Conservation (phyloP, 108 stramenopile genomes). For the Epipyxis sp. region DNA sequence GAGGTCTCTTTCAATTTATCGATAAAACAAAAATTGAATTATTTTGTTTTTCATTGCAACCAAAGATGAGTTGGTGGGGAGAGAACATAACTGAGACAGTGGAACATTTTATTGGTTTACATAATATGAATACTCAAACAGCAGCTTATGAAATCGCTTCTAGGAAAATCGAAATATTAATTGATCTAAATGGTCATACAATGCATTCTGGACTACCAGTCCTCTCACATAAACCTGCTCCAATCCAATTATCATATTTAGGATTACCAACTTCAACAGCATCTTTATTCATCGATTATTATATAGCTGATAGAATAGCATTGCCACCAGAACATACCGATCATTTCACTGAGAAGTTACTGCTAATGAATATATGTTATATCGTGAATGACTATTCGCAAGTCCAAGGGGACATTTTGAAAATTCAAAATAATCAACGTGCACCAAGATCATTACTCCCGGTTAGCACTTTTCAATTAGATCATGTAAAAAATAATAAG, state of each 20-base stretch:
- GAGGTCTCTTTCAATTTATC: neutral
- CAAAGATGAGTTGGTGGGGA: conserved; percentile 23
- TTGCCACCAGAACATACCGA: neutral
- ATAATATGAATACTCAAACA: conserved; percentile 1
- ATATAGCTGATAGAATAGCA: conserved; percentile 10
- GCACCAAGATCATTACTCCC: neutral
- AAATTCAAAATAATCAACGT: neutral
- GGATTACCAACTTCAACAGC: conserved; percentile 21
- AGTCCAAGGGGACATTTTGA: neutral
- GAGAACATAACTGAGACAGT: neutral
- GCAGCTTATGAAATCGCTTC: conserved; percentile 1
- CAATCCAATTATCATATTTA: conserved; percentile 14
- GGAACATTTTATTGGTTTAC: neutral
- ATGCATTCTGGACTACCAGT: conserved; percentile 13
- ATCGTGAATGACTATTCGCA: conserved; percentile 23
- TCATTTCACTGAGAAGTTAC: neutral
- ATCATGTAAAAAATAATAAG: neutral
- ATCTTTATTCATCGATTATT: conserved; percentile 20
- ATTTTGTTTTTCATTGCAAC: conserved; percentile 10
- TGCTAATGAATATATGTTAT: neutral
- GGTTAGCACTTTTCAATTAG: neutral
- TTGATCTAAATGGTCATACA: conserved; percentile 35
- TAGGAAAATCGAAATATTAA: conserved; percentile 14
- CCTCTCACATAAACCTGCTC: conserved; percentile 1
- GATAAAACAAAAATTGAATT: neutral